phyloP scores from a whole-genome alignment of 345 rosid genomes.

The Cardamine chenopodiifolia region DNA sequence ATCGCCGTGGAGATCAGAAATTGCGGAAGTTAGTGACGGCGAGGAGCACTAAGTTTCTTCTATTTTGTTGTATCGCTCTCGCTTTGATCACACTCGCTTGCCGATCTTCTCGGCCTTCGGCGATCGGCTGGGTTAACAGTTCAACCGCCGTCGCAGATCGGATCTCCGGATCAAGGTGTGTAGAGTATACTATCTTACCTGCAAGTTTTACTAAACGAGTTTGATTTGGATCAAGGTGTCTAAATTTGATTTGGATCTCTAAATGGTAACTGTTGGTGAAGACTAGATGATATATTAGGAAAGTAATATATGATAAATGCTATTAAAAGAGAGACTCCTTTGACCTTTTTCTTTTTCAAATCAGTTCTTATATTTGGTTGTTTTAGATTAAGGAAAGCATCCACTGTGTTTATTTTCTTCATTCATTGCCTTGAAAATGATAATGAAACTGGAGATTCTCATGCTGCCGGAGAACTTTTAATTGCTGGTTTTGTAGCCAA shows the following conservation, averaged over 20 bases:
- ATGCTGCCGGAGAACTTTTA: background rate
- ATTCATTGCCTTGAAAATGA: background rate
- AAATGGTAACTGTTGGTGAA: slow-evolving; percentile 30
- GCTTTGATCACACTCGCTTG: slow-evolving; percentile 51
- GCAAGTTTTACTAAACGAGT: background rate
- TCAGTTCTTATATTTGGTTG: background rate
- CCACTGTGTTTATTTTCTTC: background rate
- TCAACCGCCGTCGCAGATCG: slow-evolving; percentile 44
- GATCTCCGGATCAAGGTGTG: slow-evolving; percentile 58
- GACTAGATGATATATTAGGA: slow-evolving; percentile 14
- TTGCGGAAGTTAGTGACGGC: slow-evolving; percentile 62
- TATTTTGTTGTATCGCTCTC: slow-evolving; percentile 54
- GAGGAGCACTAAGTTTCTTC: slow-evolving; percentile 67
- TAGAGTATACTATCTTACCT: background rate
- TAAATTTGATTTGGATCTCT: slow-evolving; percentile 27
- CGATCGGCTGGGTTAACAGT: slow-evolving; percentile 47
- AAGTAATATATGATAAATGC: background rate
- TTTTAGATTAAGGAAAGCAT: background rate
- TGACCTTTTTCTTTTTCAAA: background rate
- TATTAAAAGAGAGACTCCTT: slow-evolving; percentile 1
- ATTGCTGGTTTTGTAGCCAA: background rate
- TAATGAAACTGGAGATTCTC: background rate
- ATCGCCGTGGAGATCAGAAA: slow-evolving; percentile 71
- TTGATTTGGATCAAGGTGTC: too few species aligned
- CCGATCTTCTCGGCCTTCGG: slow-evolving; percentile 46